Evolutionary conservation across 2,329 filamentous ascomycete species (phyloP), one percentile per base, ranked within the genome.

Genomic region (Colletotrichum paranaense): DNA sequence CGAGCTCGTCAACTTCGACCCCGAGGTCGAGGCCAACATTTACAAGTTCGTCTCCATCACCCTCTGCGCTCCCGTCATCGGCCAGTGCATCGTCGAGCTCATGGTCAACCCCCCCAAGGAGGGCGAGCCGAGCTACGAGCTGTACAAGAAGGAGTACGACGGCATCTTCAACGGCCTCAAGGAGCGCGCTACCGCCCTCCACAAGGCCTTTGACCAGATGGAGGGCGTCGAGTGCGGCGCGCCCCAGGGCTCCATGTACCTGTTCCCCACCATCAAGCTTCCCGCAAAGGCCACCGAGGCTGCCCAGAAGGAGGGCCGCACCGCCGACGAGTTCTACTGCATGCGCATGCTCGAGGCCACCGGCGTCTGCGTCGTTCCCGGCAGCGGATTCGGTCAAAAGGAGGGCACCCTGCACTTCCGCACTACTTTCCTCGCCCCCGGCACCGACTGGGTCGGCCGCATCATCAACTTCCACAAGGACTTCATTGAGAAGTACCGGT

Each of bases 31-130:
- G 80, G 94, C 93, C 76, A 93, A 98, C 87, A 95, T 99, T 83
- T 98, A 98, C 91, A 99, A 99, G 87, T 98, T 98, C 82, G 93
- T 98, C 80, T 97, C 93, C 82, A 98, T 99, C 86, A 96, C 94
- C 86, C 92, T 99, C 77, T 99, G 97, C 85, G 93, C 97, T 63
- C 96, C 97, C 30, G 97, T 99, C 78, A 90, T 98, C 77, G 96
- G 95, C 74, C 97, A 99, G 88, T 98, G 97, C 85, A 89, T 98
- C 60, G 94, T 99, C 74, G 97, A 98, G 87, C 87, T 98, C 82
- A 98, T 98, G 96, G 95, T 98, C 80, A 98, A 98, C 88, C 97
- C 97, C 67, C 97, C 97, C 52, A 89, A 90, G 80, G 84, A 91
- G 78, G 96, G 97, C 72, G 93, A 97, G 73, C 94, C 94, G 19